Evolutionary conservation across 441 rosid genomes (phyloP), one percentile per base, ranked within the genome.

Genomic region (Adansonia madagascariensis): DNA sequence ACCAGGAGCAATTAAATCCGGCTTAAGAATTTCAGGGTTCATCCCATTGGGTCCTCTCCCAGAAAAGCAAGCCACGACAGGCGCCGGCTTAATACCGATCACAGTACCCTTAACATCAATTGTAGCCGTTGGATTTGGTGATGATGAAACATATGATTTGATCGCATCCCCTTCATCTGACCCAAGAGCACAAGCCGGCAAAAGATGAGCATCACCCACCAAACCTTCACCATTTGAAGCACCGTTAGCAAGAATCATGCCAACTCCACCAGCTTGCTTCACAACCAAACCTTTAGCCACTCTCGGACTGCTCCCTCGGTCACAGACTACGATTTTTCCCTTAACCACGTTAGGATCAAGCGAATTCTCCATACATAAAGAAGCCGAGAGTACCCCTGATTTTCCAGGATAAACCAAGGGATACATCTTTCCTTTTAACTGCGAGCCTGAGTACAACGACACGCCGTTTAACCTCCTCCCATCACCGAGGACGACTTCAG

Each of bases 221-320:
- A 93, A 73, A 0, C 97, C 97, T 81, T 93, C 95, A 2, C 98
- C 97, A 46, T 91, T 90, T 1, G 93, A 86, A 24, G 83, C 83
- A 4, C 94, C 97, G 41, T 93, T 93, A 0, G 92, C 94, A 1
- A 93, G 88, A 49, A 93, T 84, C 97, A 93, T 93, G 14, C 94
- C 98, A 0, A 89, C 83, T 0, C 98, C 97, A 0, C 98, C 94
- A 0, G 94, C 95, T 75, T 90, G 87, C 84, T 88, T 90, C 44
- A 93, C 98, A 6, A 89, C 95, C 20, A 91, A 74, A 3, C 98
- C 97, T 67, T 93, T 91, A 1, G 92, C 90, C 15, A 88, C 97
- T 35, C 95, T 78, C 0, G 97, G 83, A 53, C 91, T 91, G 31
- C 97, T 91, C 46, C 94, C 95, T 0, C 97, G 79, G 49, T 91